Evolutionary conservation across 352 stramenopile species (phyloP).

Genomic region (Phytophthora gonapodyides): DNA sequence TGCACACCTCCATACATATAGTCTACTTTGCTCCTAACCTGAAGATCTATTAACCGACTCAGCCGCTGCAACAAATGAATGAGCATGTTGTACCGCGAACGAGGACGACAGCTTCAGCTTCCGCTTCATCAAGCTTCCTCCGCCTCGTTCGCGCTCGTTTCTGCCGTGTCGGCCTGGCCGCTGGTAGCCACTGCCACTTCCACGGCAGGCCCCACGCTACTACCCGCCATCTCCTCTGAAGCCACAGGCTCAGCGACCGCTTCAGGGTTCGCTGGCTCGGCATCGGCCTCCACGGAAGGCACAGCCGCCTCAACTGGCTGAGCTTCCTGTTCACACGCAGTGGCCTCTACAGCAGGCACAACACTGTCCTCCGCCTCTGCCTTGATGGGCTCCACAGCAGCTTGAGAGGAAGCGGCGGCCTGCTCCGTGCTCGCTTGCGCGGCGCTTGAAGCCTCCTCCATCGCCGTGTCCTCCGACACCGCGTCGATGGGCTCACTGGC

Average conservation of each 20-base stretch:
- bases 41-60: slow-evolving; percentile 29
- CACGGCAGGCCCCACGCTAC: slow-evolving; percentile 13
- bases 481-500: slow-evolving; percentile 33
- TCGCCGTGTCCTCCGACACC: slow-evolving; percentile 26
- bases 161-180: slow-evolving; percentile 15
- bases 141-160: slow-evolving; percentile 21
- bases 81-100: slow-evolving; percentile 22
- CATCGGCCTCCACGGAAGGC: slow-evolving; percentile 4
- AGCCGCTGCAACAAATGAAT: slow-evolving; percentile 3
- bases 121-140: slow-evolving; percentile 22
- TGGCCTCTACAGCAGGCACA: slow-evolving; percentile 29
- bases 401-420: neutral
- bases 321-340: slow-evolving; percentile 31
- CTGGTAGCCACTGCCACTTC: slow-evolving; percentile 9
- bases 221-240: slow-evolving; percentile 17
- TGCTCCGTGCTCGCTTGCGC: slow-evolving; percentile 18
- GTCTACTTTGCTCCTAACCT: slow-evolving; percentile 22
- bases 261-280: slow-evolving; percentile 22
- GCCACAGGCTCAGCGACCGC: slow-evolving; percentile 19
- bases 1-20: too few species aligned
- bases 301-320: slow-evolving; percentile 10
- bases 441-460: slow-evolving; percentile 29
- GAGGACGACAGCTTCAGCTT: neutral
- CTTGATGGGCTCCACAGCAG: slow-evolving; percentile 3
- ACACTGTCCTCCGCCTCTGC: slow-evolving; percentile 16